Evolutionary conservation across 257 asterid species (phyloP).

Genomic region (Jasminum sambac): DNA sequence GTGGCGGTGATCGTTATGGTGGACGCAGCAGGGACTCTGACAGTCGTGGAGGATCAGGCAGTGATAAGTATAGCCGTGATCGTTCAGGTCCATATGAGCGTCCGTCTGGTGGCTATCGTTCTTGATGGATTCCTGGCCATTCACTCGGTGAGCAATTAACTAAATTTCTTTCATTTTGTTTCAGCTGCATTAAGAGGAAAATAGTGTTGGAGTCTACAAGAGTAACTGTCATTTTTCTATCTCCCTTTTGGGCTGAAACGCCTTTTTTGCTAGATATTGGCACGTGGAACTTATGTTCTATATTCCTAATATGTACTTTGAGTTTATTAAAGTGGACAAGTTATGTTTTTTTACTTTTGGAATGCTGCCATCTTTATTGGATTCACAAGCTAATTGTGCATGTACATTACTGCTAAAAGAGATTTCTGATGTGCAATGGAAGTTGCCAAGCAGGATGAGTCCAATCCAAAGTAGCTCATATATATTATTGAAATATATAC

Average conservation of each 20-base stretch:
- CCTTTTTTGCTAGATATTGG: conserved; percentile 19
- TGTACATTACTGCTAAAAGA: conserved; percentile 14
- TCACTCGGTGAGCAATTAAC: not conserved
- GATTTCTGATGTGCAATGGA: not conserved
- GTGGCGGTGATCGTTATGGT: conserved; percentile 74
- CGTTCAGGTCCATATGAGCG: conserved; percentile 97
- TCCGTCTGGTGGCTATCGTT: conserved; percentile 48
- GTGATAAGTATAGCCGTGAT: conserved; percentile 73
- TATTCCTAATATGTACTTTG: conserved; percentile 14
- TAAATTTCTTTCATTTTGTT: conserved; percentile 4
- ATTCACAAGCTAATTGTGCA: conserved; percentile 18
- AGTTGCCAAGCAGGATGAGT: too few species aligned
- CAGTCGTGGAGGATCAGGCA: conserved; percentile 61
- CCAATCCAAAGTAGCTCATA: too few species aligned
- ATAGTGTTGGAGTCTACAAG: conserved; percentile 14
- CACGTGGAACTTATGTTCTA: conserved; percentile 21
- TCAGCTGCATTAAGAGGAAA: conserved; percentile 16
- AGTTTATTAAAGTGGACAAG: conserved; percentile 28
- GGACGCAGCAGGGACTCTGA: conserved; percentile 69
- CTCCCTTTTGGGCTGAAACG: conserved; percentile 22
- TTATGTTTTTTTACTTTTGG: conserved; percentile 25
- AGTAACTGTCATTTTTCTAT: conserved; percentile 14
- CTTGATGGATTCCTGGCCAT: conserved; percentile 27
- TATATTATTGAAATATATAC: too few species aligned
- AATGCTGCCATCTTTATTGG: conserved; percentile 21